phyloP scores from a whole-genome alignment of 352 stramenopile species.

The Phytophthora colocasiae region DNA sequence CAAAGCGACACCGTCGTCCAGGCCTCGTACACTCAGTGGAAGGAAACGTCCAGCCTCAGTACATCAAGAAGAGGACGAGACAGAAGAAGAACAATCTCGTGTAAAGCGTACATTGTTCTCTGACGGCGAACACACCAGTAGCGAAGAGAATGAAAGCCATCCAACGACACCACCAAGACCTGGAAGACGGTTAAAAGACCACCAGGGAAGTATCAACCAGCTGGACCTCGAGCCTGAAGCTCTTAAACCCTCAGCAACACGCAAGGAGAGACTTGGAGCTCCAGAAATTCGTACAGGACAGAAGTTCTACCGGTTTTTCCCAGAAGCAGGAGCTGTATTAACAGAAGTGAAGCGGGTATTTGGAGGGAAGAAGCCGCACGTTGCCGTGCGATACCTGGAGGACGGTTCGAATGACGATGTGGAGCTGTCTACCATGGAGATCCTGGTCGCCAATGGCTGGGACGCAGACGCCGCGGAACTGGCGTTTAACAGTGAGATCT shows the following conservation, averaged over 20 bases:
- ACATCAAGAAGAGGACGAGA: slow-evolving; percentile 20
- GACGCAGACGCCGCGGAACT: slow-evolving; percentile 69
- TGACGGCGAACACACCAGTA: slow-evolving; percentile 59
- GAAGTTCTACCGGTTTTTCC: slow-evolving; percentile 81
- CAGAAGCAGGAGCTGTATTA: slow-evolving; percentile 58
- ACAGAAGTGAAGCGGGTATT: slow-evolving; percentile 80
- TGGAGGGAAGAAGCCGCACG: slow-evolving; percentile 82
- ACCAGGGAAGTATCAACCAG: slow-evolving; percentile 6
- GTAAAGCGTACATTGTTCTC: slow-evolving; percentile 79
- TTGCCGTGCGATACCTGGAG: slow-evolving; percentile 67
- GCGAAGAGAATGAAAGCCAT: slow-evolving; percentile 60
- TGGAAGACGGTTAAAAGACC: slow-evolving; percentile 5
- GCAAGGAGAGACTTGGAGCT: slow-evolving; percentile 51
- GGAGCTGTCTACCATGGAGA: slow-evolving; percentile 74
- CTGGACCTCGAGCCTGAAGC: slow-evolving; percentile 50
- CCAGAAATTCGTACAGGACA: slow-evolving; percentile 70
- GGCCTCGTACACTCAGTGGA: slow-evolving; percentile 54
- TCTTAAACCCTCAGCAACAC: slow-evolving; percentile 60
- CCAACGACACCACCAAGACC: slow-evolving; percentile 8
- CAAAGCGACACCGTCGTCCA: slow-evolving; percentile 54
- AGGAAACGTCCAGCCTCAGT: slow-evolving; percentile 38
- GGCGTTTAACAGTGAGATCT: slow-evolving; percentile 83
- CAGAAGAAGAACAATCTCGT: slow-evolving; percentile 19
- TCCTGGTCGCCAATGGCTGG: slow-evolving; percentile 86
- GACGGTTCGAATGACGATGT: slow-evolving; percentile 64